A percentile compares a stretch with the other conserved stretches of the same genome.
phyloP scores from a whole-genome alignment of 1,284 basidiomycete genomes.

The Porodaedalea pini region DNA sequence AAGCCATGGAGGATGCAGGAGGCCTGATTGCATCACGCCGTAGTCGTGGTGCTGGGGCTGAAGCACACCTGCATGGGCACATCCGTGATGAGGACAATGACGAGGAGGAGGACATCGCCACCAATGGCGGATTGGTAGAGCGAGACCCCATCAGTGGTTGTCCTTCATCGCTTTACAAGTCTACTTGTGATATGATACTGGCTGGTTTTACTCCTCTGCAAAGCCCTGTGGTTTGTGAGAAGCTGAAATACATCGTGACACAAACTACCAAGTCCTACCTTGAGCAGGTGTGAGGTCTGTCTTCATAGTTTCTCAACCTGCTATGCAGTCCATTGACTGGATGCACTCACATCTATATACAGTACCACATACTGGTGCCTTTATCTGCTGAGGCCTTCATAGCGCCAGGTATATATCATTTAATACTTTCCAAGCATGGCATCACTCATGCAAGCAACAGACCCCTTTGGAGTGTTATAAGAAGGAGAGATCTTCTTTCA shows the following conservation, averaged over 20 bases:
- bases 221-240: conserved; percentile 38
- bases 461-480: conserved; percentile 50
- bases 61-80: conserved; percentile 51
- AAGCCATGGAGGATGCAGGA: conserved; percentile 46
- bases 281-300: too few relatives aligned
- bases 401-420: conserved; percentile 49
- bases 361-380: conserved; percentile 53
- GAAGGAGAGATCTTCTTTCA: conserved; percentile 52
- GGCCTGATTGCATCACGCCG: conserved; percentile 42
- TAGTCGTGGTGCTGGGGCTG: conserved; percentile 41
- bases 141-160: conserved; percentile 14
- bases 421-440: background rate
- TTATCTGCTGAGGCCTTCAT: conserved; percentile 56
- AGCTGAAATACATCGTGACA: conserved; percentile 46
- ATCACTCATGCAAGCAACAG: conserved; percentile 30
- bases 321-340: too few relatives aligned
- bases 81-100: conserved; percentile 28
- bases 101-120: conserved; percentile 20
- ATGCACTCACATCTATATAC: too few relatives aligned
- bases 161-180: conserved; percentile 45
- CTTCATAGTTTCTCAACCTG: too few relatives aligned
- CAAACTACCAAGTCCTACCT: conserved; percentile 43
- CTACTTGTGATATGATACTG: conserved; percentile 51
- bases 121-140: conserved; percentile 26
- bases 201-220: conserved; percentile 56